Conservation (phyloP, 1,284 basidiomycete species). For the Cryptococcus sp. region DNA sequence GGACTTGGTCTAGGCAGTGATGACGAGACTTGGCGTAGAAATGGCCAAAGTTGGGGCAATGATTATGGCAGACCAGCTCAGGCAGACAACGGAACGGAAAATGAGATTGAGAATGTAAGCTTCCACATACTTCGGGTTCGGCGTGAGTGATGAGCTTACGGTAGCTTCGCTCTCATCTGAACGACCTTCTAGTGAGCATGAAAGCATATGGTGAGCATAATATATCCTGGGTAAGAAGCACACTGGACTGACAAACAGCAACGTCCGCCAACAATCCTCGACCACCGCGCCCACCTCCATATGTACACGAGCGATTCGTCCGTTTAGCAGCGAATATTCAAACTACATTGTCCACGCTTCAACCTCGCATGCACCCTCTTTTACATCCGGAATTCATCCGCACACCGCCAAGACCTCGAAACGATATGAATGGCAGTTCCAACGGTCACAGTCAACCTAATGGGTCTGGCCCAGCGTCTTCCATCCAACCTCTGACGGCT, state of each 20-base stretch:
- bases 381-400: conserved; percentile 17
- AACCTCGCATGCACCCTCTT: conserved; percentile 16
- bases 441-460: background rate
- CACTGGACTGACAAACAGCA: conserved; percentile 4
- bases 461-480: background rate
- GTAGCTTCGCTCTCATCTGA: conserved; percentile 26
- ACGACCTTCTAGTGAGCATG: conserved; percentile 26
- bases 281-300: conserved; percentile 27
- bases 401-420: conserved; percentile 6
- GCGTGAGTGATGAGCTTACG: background rate
- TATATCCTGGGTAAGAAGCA: too few species aligned
- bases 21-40: too few species aligned
- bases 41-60: too few species aligned
- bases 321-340: conserved; percentile 27
- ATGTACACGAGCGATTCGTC: conserved; percentile 28
- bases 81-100: too few species aligned
- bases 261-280: conserved; percentile 9
- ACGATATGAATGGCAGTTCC: too few species aligned
- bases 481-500: conserved; percentile 5
- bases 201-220: conserved; percentile 28
- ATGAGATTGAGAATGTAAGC: too few species aligned
- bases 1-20: too few species aligned
- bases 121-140: background rate
- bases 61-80: too few species aligned
- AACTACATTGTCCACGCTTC: conserved; percentile 18